These are phyloP conservation scores for Rhodotorula toruloides DNA, from an alignment of 768 basidiomycete genomes.

Conservation along the genomic window DNA sequence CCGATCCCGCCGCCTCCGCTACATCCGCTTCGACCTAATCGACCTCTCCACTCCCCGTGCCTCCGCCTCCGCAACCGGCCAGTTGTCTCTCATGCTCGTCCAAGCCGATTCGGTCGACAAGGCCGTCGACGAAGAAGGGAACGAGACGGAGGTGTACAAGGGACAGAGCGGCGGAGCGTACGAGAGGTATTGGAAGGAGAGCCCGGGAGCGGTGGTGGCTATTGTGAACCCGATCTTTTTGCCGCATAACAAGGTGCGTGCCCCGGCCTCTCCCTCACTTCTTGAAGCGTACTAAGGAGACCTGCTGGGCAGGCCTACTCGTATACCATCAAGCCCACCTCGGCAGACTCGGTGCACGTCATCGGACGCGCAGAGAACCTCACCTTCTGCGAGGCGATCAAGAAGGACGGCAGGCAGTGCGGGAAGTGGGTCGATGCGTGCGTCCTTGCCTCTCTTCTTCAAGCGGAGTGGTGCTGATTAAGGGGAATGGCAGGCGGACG, in stretches of 20 bases:
- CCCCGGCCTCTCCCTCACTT: not conserved
- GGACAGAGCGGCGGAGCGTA: conserved; percentile 92
- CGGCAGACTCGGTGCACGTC: conserved; percentile 69
- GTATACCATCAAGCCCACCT: conserved; percentile 77
- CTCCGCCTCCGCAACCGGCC: conserved; percentile 71
- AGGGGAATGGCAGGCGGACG: conserved; percentile 55
- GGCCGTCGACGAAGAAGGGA: conserved; percentile 54
- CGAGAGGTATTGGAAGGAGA: conserved; percentile 75
- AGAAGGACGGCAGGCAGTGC: conserved; percentile 74
- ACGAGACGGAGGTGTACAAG: conserved; percentile 59
- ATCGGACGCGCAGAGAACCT: conserved; percentile 83
- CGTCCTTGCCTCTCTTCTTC: conserved; percentile 17
- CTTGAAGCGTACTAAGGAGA: conserved; percentile 44
- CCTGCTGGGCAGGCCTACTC: conserved; percentile 58
- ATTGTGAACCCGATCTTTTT: conserved; percentile 81
- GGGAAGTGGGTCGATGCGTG: conserved; percentile 75
- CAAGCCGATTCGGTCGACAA: conserved; percentile 64
- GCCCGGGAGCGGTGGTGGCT: conserved; percentile 83
- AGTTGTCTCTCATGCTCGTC: conserved; percentile 76
- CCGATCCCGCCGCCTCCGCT: conserved; percentile 60
- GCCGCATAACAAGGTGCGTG: conserved; percentile 48
- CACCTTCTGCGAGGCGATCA: conserved; percentile 71
- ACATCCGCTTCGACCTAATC: conserved; percentile 75
- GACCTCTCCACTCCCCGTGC: conserved; percentile 64
- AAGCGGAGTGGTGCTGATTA: not conserved